Evolutionary conservation across 371 early-diverging fungal species (phyloP).

Genomic region (Lichtheimia hyalospora): DNA sequence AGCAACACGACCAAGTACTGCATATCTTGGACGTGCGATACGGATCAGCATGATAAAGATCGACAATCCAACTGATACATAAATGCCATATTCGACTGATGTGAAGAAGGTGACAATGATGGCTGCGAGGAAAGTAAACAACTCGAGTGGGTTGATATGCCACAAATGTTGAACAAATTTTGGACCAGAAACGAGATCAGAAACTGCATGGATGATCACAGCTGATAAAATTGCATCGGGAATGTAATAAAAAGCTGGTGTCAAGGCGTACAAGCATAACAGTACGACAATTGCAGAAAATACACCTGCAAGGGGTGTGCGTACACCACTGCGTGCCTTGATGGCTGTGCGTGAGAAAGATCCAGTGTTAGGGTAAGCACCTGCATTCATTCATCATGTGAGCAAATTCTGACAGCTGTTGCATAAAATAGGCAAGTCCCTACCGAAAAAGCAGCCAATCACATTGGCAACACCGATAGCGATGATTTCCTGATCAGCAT

Average conservation of each 20-base stretch:
- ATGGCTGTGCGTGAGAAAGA: constrained; percentile 64
- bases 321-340: constrained; percentile 78
- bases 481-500: constrained; percentile 81
- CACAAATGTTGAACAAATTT: constrained; percentile 32
- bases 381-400: neutral
- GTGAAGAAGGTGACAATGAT: constrained; percentile 65
- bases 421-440: neutral
- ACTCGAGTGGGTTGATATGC: constrained; percentile 50
- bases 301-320: constrained; percentile 79
- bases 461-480: constrained; percentile 85
- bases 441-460: constrained; percentile 78
- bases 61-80: constrained; percentile 62
- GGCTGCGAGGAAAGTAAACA: constrained; percentile 45
- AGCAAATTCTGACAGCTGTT: neutral
- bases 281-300: constrained; percentile 76
- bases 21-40: constrained; percentile 66
- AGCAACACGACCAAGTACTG: constrained; percentile 40
- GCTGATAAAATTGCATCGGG: constrained; percentile 79
- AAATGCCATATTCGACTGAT: constrained; percentile 69
- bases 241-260: constrained; percentile 84
- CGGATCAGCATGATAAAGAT: constrained; percentile 65
- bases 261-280: constrained; percentile 75
- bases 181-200: constrained; percentile 53
- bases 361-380: constrained; percentile 46
- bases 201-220: constrained; percentile 75